Conservation (phyloP, 306 rosid species). For the Boehmeria nivea region DNA sequence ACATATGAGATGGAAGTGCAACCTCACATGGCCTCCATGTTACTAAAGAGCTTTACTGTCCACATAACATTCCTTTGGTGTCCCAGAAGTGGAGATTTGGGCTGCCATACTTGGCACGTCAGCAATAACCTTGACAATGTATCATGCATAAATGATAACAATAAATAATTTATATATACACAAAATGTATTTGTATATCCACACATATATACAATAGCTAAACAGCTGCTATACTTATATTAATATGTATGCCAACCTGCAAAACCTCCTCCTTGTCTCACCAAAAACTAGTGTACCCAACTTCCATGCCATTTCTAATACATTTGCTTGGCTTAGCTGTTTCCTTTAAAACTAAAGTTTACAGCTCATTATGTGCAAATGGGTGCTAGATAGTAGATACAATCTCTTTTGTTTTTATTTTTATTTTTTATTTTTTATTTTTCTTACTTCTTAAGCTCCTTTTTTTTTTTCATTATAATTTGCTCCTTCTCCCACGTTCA, state of each 20-base stretch:
- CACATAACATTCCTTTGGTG: slow-evolving; percentile 9
- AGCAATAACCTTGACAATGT: background rate
- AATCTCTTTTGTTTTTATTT: background rate
- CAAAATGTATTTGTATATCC: too few species aligned
- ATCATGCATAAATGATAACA: background rate
- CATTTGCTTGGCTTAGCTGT: slow-evolving; percentile 5
- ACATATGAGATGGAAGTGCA: slow-evolving; percentile 13
- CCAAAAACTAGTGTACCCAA: slow-evolving; percentile 11
- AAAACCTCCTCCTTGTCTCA: slow-evolving; percentile 6
- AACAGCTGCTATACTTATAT: background rate
- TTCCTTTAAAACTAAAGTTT: background rate
- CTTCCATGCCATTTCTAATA: slow-evolving; percentile 3
- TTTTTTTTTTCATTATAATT: too few species aligned
- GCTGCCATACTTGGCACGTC: slow-evolving; percentile 5
- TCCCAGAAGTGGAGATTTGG: background rate
- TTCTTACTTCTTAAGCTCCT: background rate
- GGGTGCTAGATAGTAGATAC: too few species aligned
- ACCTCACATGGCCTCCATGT: slow-evolving; percentile 12
- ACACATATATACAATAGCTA: too few species aligned
- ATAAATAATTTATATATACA: background rate
- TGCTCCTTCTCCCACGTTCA: too few species aligned
- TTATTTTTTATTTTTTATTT: background rate
- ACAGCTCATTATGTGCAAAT: slow-evolving; percentile 4
- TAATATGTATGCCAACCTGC: slow-evolving; percentile 8
- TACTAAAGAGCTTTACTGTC: background rate